Evolutionary conservation across 106 monocot genomes (phyloP).

Genomic region (Platanthera guangdongensis): DNA sequence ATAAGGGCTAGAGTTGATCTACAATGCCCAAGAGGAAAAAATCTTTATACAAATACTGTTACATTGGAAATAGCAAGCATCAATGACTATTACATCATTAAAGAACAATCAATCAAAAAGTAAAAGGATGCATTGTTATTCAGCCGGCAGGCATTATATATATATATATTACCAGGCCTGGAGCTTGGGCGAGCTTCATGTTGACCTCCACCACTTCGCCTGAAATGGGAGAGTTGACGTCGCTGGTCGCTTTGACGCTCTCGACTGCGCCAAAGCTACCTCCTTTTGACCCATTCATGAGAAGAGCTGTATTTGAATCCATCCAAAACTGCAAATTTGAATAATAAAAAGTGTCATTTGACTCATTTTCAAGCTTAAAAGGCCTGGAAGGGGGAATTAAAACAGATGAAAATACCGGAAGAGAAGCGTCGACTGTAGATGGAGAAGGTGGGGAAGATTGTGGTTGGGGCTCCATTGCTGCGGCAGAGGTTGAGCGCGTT

Average conservation of each 20-base stretch:
- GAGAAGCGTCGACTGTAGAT: constrained; percentile 74
- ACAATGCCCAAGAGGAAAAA: neutral
- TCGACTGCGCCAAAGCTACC: constrained; percentile 53
- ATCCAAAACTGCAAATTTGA: constrained; percentile 49
- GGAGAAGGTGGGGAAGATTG: constrained; percentile 18
- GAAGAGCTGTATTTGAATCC: constrained; percentile 67
- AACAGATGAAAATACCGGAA: constrained; percentile 20
- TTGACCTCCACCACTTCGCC: constrained; percentile 63
- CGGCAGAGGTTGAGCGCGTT: constrained; percentile 65
- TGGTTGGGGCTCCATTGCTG: neutral
- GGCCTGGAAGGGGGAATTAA: neutral
- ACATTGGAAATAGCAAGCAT: no score
- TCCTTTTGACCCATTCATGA: constrained; percentile 85
- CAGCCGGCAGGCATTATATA: neutral
- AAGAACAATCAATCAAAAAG: neutral
- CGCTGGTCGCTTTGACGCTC: constrained; percentile 73
- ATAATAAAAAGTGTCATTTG: neutral
- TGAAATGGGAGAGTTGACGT: constrained; percentile 59
- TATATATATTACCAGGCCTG: constrained; percentile 70
- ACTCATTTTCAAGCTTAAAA: neutral
- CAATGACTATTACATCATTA: no score
- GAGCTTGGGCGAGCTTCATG: constrained; percentile 34
- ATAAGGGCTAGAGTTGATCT: constrained; percentile 79
- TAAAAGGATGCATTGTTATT: neutral
- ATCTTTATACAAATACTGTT: no score